Conservation (phyloP, 2,329 filamentous ascomycete genomes). For the Ophiostoma ulmi region DNA sequence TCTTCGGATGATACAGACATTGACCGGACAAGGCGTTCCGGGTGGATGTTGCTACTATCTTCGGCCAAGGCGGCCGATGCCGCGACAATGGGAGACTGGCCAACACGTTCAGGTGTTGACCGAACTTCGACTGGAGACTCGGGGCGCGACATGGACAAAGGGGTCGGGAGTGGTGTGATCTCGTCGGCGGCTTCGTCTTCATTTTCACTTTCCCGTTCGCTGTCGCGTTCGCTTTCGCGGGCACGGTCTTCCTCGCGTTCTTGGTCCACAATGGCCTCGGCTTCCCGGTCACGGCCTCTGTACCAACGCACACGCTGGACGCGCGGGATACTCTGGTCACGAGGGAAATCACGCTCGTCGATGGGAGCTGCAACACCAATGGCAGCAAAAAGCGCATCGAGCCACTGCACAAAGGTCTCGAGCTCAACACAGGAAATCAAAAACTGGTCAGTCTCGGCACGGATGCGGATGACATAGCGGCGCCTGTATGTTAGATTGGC, state of each 20-base stretch:
- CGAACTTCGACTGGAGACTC: constrained; percentile 5
- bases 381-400: constrained; percentile 64
- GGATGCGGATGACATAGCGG: constrained; percentile 64
- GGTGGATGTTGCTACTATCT: neutral
- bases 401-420: constrained; percentile 62
- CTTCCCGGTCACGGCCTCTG: constrained; percentile 36
- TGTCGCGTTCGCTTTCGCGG: constrained; percentile 17
- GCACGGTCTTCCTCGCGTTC: constrained; percentile 18
- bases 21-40: neutral
- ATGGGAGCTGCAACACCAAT: constrained; percentile 66
- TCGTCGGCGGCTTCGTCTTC: constrained; percentile 13
- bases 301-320: constrained; percentile 50
- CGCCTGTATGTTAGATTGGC: constrained; percentile 38
- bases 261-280: constrained; percentile 27
- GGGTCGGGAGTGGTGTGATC: constrained; percentile 16
- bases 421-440: constrained; percentile 62
- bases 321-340: constrained; percentile 58
- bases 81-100: constrained; percentile 17
- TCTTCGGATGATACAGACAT: neutral
- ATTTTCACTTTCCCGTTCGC: constrained; percentile 16
- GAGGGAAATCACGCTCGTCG: constrained; percentile 62
- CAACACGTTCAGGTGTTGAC: constrained; percentile 5
- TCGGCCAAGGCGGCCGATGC: constrained; percentile 18
- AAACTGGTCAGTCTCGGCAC: constrained; percentile 69
- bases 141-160: constrained; percentile 13